These are phyloP conservation scores for Pythium sp. DNA, from an alignment of 352 stramenopile genomes.

Conservation along the genomic window DNA sequence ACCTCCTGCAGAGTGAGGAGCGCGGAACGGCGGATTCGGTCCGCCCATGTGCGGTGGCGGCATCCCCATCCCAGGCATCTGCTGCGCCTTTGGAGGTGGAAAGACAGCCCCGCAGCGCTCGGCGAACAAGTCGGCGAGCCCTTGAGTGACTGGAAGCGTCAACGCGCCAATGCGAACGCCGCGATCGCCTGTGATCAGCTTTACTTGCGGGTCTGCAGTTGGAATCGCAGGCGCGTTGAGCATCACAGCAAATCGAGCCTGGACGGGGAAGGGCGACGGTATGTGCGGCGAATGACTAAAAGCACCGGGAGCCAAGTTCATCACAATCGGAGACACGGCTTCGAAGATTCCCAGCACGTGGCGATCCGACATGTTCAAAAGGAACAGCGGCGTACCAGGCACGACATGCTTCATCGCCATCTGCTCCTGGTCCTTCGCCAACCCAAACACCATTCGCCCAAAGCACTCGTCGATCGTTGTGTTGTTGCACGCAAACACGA, in stretches of 20 bases:
- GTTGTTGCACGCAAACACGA: slow-evolving; percentile 79
- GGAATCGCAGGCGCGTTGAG: slow-evolving; percentile 75
- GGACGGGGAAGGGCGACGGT: slow-evolving; percentile 68
- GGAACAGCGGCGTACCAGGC: slow-evolving; percentile 79
- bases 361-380: slow-evolving; percentile 84
- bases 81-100: slow-evolving; percentile 36
- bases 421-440: slow-evolving; percentile 68
- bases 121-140: slow-evolving; percentile 68
- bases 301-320: slow-evolving; percentile 78
- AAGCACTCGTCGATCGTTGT: slow-evolving; percentile 87
- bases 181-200: slow-evolving; percentile 62
- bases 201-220: slow-evolving; percentile 64
- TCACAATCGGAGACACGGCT: slow-evolving; percentile 62
- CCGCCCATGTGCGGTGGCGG: slow-evolving; percentile 22
- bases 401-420: slow-evolving; percentile 57
- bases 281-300: slow-evolving; percentile 58
- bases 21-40: slow-evolving; percentile 8
- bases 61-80: slow-evolving; percentile 14
- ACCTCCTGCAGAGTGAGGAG: slow-evolving; percentile 13
- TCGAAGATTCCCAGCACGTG: slow-evolving; percentile 86
- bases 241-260: slow-evolving; percentile 66
- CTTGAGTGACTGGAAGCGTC: slow-evolving; percentile 60
- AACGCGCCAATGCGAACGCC: slow-evolving; percentile 59
- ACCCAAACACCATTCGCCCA: slow-evolving; percentile 80
- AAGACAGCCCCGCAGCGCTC: slow-evolving; percentile 59